Evolutionary conservation across 805 yeast genomes (phyloP).

Genomic region (Kodamaea kaohsiungensis): DNA sequence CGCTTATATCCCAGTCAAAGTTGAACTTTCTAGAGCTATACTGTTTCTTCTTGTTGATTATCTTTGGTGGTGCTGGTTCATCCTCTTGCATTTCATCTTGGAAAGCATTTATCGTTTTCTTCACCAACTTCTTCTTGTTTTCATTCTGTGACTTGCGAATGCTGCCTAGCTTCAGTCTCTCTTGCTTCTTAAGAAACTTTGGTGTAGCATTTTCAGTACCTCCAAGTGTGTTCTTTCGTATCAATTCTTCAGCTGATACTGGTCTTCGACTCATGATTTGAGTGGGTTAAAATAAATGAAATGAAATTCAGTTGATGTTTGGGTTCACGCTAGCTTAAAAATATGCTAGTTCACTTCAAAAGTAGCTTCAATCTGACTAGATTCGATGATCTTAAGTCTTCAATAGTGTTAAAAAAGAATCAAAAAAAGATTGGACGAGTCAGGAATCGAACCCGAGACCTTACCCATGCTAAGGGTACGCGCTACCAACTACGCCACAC

Average conservation of each 20-base stretch:
- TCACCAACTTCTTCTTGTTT: neutral
- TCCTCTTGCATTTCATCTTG: neutral
- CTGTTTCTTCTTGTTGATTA: slow-evolving; percentile 10
- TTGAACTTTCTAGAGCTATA: slow-evolving; percentile 43
- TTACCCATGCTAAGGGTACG: slow-evolving; percentile 79
- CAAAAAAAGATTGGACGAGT: slow-evolving; percentile 57
- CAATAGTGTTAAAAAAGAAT: neutral
- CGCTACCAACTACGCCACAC: slow-evolving; percentile 85
- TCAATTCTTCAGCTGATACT: slow-evolving; percentile 24
- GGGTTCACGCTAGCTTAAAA: too few relatives aligned
- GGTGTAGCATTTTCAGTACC: slow-evolving; percentile 16
- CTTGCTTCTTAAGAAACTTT: slow-evolving; percentile 21
- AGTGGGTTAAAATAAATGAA: neutral
- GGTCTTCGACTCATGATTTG: slow-evolving; percentile 19
- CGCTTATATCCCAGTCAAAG: slow-evolving; percentile 82
- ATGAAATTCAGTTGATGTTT: neutral
- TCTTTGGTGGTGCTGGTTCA: neutral
- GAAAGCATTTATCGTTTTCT: neutral
- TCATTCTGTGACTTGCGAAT: neutral
- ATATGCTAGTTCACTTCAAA: too few relatives aligned
- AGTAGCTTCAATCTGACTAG: neutral
- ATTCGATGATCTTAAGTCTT: neutral
- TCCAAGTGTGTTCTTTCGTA: slow-evolving; percentile 13
- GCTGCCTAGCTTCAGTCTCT: slow-evolving; percentile 15
- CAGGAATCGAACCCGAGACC: slow-evolving; percentile 80